Conservation (phyloP, 2,329 filamentous ascomycete species). For the Penicillium sp. region DNA sequence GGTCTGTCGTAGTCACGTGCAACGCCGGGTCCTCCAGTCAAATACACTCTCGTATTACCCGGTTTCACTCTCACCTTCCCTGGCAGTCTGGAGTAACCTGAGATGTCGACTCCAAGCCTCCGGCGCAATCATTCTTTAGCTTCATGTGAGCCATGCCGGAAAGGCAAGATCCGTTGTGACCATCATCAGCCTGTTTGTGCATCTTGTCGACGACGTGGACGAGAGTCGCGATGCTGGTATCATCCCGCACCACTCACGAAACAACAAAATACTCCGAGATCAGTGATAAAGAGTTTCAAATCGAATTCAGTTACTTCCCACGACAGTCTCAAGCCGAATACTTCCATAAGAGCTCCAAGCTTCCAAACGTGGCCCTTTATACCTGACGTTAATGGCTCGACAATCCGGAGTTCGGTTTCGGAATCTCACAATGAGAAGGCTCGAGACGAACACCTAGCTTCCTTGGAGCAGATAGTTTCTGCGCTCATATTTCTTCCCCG, state of each 20-base stretch:
- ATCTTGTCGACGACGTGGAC: constrained; percentile 21
- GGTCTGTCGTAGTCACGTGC: background rate
- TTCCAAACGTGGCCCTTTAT: constrained; percentile 19
- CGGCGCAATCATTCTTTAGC: constrained; percentile 24
- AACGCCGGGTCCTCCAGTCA: background rate
- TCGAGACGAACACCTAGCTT: constrained; percentile 6
- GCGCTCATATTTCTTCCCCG: constrained; percentile 12
- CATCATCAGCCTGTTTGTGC: constrained; percentile 24
- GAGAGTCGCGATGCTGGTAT: constrained; percentile 23
- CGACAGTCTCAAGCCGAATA: background rate
- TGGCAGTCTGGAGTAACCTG: background rate
- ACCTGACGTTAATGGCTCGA: background rate
- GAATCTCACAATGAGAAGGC: constrained; percentile 8
- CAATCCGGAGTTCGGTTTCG: background rate
- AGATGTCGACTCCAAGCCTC: constrained; percentile 10
- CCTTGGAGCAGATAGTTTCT: constrained; percentile 15
- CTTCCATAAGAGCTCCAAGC: constrained; percentile 5
- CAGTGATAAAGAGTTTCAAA: background rate
- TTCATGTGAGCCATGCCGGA: constrained; percentile 27
- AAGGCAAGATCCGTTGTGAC: constrained; percentile 23
- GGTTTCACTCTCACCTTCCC: background rate
- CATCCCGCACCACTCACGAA: constrained; percentile 25
- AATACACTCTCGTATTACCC: background rate
- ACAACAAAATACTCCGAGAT: background rate
- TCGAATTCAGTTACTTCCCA: background rate